A percentile compares a stretch with the other conserved stretches of the same genome.
phyloP scores from a whole-genome alignment of 2,329 filamentous ascomycete species.

The Arachnomyces sp. region DNA sequence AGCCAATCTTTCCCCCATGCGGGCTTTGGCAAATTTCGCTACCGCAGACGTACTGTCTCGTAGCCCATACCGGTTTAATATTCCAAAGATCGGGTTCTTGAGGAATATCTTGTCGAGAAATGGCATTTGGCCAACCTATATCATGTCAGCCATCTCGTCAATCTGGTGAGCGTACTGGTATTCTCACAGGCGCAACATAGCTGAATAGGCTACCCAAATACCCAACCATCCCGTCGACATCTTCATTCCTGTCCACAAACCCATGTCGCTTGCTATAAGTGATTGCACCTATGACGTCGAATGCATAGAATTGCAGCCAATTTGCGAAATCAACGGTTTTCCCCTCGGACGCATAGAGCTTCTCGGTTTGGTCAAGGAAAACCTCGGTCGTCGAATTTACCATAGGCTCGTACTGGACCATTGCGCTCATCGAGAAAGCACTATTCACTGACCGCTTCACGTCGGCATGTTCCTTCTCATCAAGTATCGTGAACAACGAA shows the following conservation, averaged over 20 bases:
- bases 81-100: conserved; percentile 66
- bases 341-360: conserved; percentile 38
- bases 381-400: conserved; percentile 66
- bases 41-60: conserved; percentile 63
- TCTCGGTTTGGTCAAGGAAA: conserved; percentile 57
- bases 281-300: conserved; percentile 71
- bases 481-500: conserved; percentile 62
- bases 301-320: conserved; percentile 75
- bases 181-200: conserved; percentile 60
- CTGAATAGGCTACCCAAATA: conserved; percentile 58
- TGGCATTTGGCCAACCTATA: conserved; percentile 63
- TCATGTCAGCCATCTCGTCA: conserved; percentile 2
- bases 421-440: conserved; percentile 67
- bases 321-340: conserved; percentile 16
- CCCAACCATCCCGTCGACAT: conserved; percentile 64
- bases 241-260: conserved; percentile 64
- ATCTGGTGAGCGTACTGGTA: conserved; percentile 3
- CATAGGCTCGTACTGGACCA: conserved; percentile 71
- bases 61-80: conserved; percentile 58
- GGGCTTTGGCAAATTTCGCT: conserved; percentile 60
- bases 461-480: conserved; percentile 66
- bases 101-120: conserved; percentile 59
- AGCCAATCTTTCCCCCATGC: conserved; percentile 56
- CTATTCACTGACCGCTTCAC: conserved; percentile 67
- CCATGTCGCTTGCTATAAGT: conserved; percentile 69